phyloP scores from a whole-genome alignment of 805 yeast genomes.

The Saccharomycopsis sp. region DNA sequence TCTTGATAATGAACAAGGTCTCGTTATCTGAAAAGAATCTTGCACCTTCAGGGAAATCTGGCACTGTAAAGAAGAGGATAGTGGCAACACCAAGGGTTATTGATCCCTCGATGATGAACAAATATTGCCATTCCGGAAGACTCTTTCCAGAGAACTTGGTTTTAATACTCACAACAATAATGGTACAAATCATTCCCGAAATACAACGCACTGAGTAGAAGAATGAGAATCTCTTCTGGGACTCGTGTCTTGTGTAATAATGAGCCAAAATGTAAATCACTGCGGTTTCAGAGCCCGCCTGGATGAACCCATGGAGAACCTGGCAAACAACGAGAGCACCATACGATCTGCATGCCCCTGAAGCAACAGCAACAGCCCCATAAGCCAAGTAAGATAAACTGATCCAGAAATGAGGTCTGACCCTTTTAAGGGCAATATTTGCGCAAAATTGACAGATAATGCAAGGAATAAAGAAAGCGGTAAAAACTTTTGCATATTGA shows the following conservation, averaged over 20 bases:
- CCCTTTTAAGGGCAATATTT: slow-evolving; percentile 49
- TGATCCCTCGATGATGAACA: slow-evolving; percentile 45
- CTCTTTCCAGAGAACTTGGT: slow-evolving; percentile 29
- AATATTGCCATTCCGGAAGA: slow-evolving; percentile 46
- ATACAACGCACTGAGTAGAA: slow-evolving; percentile 61
- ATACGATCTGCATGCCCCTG: slow-evolving; percentile 55
- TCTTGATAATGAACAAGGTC: slow-evolving; percentile 45
- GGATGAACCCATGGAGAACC: slow-evolving; percentile 58
- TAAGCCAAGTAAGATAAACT: slow-evolving; percentile 51
- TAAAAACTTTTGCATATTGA: slow-evolving; percentile 47
- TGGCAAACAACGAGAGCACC: slow-evolving; percentile 56
- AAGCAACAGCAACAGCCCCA: slow-evolving; percentile 58
- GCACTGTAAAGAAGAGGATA: slow-evolving; percentile 39
- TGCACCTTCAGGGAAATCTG: slow-evolving; percentile 72
- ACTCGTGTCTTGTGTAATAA: slow-evolving; percentile 59
- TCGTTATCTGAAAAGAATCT: slow-evolving; percentile 46
- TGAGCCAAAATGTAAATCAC: slow-evolving; percentile 62
- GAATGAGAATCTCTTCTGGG: slow-evolving; percentile 61
- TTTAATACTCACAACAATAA: not conserved
- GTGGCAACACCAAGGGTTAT: slow-evolving; percentile 26
- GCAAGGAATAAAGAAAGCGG: slow-evolving; percentile 68
- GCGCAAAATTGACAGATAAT: slow-evolving; percentile 52
- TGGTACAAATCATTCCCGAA: slow-evolving; percentile 48
- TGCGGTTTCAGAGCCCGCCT: slow-evolving; percentile 70
- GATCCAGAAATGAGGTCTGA: slow-evolving; percentile 61